These are phyloP conservation scores for Fusarium bulbicola DNA, from an alignment of 2,329 filamentous ascomycete genomes.

Conservation along the genomic window DNA sequence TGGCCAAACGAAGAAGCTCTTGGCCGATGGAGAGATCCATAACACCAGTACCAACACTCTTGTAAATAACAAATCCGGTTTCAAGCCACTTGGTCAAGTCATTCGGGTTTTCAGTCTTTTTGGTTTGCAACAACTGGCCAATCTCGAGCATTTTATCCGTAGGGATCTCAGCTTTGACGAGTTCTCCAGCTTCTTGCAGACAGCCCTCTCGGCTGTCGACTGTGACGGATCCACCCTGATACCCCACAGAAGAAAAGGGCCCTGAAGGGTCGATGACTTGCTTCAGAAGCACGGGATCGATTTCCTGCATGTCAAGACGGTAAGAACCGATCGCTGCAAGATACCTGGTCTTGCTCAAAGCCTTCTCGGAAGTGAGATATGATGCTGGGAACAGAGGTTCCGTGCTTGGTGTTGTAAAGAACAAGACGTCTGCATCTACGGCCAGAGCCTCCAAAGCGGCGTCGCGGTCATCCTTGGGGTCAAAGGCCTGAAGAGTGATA, in stretches of 20 bases:
- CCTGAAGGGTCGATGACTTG: conserved; percentile 26
- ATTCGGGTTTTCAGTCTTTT: background rate
- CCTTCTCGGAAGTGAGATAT: conserved; percentile 33
- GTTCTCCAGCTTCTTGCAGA: conserved; percentile 44
- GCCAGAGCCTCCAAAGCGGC: conserved; percentile 30
- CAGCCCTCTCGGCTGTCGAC: conserved; percentile 45
- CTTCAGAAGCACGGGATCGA: conserved; percentile 44
- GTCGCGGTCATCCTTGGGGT: conserved; percentile 10
- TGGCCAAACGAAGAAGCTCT: conserved; percentile 65
- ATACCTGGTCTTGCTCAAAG: conserved; percentile 39
- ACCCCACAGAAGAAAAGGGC: background rate
- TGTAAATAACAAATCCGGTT: conserved; percentile 73
- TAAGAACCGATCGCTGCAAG: conserved; percentile 47
- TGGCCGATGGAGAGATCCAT: conserved; percentile 74
- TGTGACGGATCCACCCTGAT: conserved; percentile 24
- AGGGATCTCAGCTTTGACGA: conserved; percentile 41
- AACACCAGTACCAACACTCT: conserved; percentile 73
- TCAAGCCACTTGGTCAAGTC: conserved; percentile 66
- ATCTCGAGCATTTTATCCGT: conserved; percentile 48
- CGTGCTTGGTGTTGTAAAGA: conserved; percentile 46
- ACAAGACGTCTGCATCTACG: conserved; percentile 41
- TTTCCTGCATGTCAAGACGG: conserved; percentile 46
- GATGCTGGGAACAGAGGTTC: conserved; percentile 41
- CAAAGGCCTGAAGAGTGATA: conserved; percentile 24
- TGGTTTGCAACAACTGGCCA: conserved; percentile 61